Percentiles rank a stretch among this genome's conserved stretches.
These are phyloP conservation scores for Cytospora mali DNA, from an alignment of 2,329 filamentous ascomycete species.

Conservation along the genomic window DNA sequence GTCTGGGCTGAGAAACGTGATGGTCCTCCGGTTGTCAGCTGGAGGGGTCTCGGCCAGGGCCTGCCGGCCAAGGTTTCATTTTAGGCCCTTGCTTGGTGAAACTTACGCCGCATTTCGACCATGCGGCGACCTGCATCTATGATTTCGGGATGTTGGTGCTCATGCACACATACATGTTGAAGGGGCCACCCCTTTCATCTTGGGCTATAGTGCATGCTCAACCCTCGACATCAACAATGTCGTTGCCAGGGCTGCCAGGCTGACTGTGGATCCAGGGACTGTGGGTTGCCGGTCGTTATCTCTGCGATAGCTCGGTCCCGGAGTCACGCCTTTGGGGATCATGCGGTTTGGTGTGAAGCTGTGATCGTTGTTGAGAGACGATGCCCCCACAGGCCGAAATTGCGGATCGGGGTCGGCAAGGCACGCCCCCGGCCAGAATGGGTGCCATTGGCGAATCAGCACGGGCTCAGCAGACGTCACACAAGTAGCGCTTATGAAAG, in stretches of 20 bases:
- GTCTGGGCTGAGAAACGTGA: background rate
- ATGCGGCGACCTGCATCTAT: background rate
- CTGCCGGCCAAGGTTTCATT: background rate
- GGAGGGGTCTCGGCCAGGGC: background rate
- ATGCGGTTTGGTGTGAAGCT: background rate
- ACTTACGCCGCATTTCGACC: background rate
- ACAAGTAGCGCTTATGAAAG: background rate
- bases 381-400: background rate
- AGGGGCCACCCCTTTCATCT: too few species aligned
- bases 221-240: background rate
- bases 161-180: background rate
- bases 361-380: background rate
- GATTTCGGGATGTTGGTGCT: background rate
- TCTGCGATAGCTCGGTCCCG: slow-evolving; percentile 1
- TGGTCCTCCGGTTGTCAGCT: background rate
- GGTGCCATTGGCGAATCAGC: background rate
- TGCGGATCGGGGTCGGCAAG: background rate
- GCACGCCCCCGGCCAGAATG: background rate
- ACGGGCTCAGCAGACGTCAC: background rate
- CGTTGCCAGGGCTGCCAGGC: background rate
- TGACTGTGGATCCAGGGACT: background rate
- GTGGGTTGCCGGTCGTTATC: background rate
- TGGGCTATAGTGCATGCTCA: background rate
- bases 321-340: background rate
- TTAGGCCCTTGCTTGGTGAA: background rate